Percentiles rank a stretch among this genome's conserved stretches.
phyloP scores from a whole-genome alignment of 148 eudicot genomes.

The Rhododendron vialii region DNA sequence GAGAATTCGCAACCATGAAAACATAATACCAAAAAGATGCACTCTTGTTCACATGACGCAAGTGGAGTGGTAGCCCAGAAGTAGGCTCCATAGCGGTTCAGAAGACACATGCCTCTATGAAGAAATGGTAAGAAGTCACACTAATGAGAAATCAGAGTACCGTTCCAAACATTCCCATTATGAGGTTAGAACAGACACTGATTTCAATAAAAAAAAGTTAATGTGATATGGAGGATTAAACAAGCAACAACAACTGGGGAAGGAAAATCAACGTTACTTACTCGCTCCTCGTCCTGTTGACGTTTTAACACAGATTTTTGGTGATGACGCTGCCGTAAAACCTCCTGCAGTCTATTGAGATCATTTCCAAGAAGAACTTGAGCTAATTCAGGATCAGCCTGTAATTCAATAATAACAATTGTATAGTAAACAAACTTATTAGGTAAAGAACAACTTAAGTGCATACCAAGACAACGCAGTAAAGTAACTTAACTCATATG shows the following conservation, averaged over 20 bases:
- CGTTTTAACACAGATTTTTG: conserved; percentile 58
- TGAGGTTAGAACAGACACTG: not conserved
- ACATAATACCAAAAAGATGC: not conserved
- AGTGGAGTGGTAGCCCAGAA: not conserved
- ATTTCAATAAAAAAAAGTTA: not conserved
- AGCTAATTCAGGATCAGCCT: conserved; percentile 92
- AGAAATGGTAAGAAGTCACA: not conserved
- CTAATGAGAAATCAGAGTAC: not conserved
- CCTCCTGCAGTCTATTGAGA: conserved; percentile 63
- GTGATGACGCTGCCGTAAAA: conserved; percentile 66
- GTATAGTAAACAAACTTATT: conserved; percentile 1
- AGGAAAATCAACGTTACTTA: conserved; percentile 29
- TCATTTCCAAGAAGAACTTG: conserved; percentile 81
- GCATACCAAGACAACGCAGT: not conserved
- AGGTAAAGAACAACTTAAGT: not conserved
- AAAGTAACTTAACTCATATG: not conserved
- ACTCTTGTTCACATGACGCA: not conserved
- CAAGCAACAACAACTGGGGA: not conserved
- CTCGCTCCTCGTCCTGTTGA: conserved; percentile 67
- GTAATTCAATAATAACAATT: conserved; percentile 20
- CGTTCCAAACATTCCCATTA: not conserved
- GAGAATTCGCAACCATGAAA: not conserved
- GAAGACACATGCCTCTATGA: not conserved
- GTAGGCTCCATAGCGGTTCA: not conserved
- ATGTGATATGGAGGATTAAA: not conserved